Percentiles rank a stretch among this genome's conserved stretches.
phyloP scores from a whole-genome alignment of 306 rosid genomes.

The Pyrus communis region DNA sequence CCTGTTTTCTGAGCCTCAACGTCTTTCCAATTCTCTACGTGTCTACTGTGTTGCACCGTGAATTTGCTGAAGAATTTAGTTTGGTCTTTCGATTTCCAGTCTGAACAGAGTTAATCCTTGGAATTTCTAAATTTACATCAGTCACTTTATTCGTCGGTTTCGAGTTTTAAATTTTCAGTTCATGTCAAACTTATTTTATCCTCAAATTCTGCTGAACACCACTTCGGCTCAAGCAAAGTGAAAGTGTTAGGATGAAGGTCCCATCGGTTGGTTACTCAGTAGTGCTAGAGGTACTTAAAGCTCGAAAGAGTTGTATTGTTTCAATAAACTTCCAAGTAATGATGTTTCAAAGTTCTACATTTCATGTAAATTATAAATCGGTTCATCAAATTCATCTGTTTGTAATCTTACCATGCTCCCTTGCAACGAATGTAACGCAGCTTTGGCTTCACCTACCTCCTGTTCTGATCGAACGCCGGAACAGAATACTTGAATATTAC shows the following conservation, averaged over 20 bases:
- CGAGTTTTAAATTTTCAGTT: too few relatives aligned
- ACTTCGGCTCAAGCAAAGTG: too few relatives aligned
- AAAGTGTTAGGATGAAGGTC: too few relatives aligned
- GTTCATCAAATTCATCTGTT: constrained; percentile 29
- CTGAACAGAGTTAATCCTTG: background rate
- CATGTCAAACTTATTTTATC: too few relatives aligned
- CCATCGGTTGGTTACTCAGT: background rate
- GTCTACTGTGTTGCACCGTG: background rate
- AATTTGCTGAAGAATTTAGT: background rate
- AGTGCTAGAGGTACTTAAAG: too few relatives aligned
- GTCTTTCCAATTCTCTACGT: too few relatives aligned
- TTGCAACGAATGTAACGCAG: constrained; percentile 41
- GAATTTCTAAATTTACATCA: background rate
- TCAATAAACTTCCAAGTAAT: background rate
- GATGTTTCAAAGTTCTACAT: background rate
- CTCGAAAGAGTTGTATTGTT: background rate
- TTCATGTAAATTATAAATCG: constrained; percentile 10
- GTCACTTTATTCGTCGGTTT: background rate
- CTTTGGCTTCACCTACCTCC: constrained; percentile 43
- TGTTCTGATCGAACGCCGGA: constrained; percentile 56
- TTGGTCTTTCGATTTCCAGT: background rate
- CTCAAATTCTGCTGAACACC: too few relatives aligned
- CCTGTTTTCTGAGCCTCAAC: too few relatives aligned
- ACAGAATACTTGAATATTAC: constrained; percentile 48
- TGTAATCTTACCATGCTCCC: constrained; percentile 46